Conservation (phyloP, 2,329 filamentous ascomycete species). For the Myriosclerotinia duriaeana region DNA sequence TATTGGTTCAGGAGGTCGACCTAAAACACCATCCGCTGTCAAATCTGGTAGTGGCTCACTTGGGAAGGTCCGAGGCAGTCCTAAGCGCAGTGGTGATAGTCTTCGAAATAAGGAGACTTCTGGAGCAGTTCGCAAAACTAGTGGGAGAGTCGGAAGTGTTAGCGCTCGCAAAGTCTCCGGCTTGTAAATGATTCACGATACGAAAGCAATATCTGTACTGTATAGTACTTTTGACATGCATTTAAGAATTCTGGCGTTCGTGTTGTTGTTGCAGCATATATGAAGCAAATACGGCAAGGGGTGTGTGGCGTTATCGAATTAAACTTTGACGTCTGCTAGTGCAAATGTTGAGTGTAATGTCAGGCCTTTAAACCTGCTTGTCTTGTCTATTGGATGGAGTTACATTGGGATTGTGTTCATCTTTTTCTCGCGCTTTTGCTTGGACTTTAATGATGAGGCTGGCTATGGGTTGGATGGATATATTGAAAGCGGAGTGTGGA, state of each 20-base stretch:
- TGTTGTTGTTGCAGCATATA: slow-evolving; percentile 22
- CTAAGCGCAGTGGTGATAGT: slow-evolving; percentile 52
- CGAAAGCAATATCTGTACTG: slow-evolving; percentile 34
- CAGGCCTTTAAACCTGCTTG: slow-evolving; percentile 13
- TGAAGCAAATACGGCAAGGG: slow-evolving; percentile 19
- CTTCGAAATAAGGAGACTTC: slow-evolving; percentile 53
- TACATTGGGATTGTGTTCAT: slow-evolving; percentile 11
- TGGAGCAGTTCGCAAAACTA: slow-evolving; percentile 62
- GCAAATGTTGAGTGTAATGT: slow-evolving; percentile 24
- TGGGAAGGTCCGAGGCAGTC: slow-evolving; percentile 62
- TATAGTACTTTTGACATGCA: slow-evolving; percentile 32
- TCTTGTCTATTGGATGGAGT: slow-evolving; percentile 18
- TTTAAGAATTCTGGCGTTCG: slow-evolving; percentile 20
- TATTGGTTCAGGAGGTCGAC: slow-evolving; percentile 50
- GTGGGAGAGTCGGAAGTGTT: slow-evolving; percentile 62
- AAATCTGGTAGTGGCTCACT: slow-evolving; percentile 53
- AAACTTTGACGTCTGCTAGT: slow-evolving; percentile 20
- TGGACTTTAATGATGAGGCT: slow-evolving; percentile 16
- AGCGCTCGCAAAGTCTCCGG: slow-evolving; percentile 43
- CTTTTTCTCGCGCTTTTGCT: slow-evolving; percentile 7
- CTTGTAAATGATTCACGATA: slow-evolving; percentile 31
- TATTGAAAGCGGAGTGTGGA: slow-evolving; percentile 16
- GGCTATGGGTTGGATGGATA: slow-evolving; percentile 16
- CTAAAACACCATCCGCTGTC: slow-evolving; percentile 55
- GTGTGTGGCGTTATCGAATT: slow-evolving; percentile 22